These are phyloP conservation scores for Candida nanaspora DNA, from an alignment of 805 yeast species.

Conservation along the genomic window DNA sequence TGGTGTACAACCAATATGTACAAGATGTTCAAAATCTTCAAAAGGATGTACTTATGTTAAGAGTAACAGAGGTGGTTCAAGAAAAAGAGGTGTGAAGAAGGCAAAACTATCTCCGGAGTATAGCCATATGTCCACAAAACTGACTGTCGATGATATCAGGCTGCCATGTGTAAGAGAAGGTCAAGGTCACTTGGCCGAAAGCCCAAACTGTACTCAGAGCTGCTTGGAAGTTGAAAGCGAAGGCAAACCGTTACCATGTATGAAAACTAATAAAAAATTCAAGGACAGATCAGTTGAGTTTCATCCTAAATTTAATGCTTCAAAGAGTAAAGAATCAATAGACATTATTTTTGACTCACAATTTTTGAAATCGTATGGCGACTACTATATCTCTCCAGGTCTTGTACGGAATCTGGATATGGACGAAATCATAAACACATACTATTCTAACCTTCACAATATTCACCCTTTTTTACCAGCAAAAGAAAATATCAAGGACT, in stretches of 20 bases:
- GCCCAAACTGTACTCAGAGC: slow-evolving; percentile 15
- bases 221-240: slow-evolving; percentile 21
- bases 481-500: slow-evolving; percentile 25
- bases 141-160: not conserved
- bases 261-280: not conserved
- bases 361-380: slow-evolving; percentile 8
- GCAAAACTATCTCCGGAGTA: slow-evolving; percentile 3
- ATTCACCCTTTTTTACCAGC: slow-evolving; percentile 45
- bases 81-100: slow-evolving; percentile 38
- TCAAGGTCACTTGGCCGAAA: slow-evolving; percentile 10
- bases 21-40: slow-evolving; percentile 29
- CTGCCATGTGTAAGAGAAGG: slow-evolving; percentile 25
- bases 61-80: slow-evolving; percentile 47
- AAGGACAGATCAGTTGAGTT: slow-evolving; percentile 13
- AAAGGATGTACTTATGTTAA: slow-evolving; percentile 41
- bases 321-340: slow-evolving; percentile 18
- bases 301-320: slow-evolving; percentile 24
- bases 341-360: slow-evolving; percentile 19
- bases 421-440: slow-evolving; percentile 21
- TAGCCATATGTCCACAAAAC: slow-evolving; percentile 1
- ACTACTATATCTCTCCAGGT: slow-evolving; percentile 23
- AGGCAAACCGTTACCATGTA: slow-evolving; percentile 23
- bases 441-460: slow-evolving; percentile 31
- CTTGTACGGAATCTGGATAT: slow-evolving; percentile 19
- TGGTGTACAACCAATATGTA: slow-evolving; percentile 39